Conservation (phyloP, 2,329 filamentous ascomycete genomes). For the Colletotrichum sp. region DNA sequence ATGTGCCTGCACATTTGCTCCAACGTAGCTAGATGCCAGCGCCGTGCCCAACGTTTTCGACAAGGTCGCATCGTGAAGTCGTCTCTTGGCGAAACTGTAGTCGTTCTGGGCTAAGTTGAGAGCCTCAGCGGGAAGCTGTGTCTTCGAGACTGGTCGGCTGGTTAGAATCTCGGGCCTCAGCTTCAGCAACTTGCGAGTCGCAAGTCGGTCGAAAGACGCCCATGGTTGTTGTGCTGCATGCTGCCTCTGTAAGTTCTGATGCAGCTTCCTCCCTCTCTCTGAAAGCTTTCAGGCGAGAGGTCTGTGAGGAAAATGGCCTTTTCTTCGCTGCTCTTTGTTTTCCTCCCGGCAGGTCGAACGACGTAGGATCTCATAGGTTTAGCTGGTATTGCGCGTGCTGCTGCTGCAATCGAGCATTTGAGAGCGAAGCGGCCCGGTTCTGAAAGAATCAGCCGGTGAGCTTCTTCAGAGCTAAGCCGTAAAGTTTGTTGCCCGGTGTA, state of each 20-base stretch:
- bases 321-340: no score
- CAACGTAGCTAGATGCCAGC: neutral
- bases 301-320: neutral
- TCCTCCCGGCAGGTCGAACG: neutral
- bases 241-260: neutral
- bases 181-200: neutral
- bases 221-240: neutral
- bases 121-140: neutral
- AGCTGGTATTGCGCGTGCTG: no score
- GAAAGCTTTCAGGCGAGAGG: neutral
- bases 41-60: neutral
- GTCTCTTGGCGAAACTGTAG: no score
- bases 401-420: neutral
- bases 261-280: neutral
- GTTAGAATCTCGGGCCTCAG: rapidly evolving
- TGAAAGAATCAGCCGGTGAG: neutral
- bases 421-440: neutral
- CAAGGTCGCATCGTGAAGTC: neutral
- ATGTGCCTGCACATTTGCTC: neutral
- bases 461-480: neutral
- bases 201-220: neutral
- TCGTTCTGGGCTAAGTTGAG: rapidly evolving
- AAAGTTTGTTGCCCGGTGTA: neutral
- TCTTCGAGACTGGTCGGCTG: neutral
- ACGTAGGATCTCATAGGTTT: neutral